These are phyloP conservation scores for Ananas comosus DNA, from an alignment of 176 grass and related monocot species.

Conservation along the genomic window DNA sequence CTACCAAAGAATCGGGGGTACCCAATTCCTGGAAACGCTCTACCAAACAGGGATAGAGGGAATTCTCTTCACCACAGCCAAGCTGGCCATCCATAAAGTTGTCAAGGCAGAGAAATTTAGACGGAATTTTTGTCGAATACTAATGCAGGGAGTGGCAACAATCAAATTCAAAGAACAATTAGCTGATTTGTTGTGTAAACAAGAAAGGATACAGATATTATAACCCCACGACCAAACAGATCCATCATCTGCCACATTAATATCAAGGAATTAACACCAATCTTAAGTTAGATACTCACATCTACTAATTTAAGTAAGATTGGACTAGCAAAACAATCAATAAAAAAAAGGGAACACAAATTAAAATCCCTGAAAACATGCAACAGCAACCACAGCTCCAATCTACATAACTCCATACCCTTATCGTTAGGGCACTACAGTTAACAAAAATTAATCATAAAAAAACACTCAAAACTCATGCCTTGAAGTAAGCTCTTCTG, in stretches of 20 bases:
- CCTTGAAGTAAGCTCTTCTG: not conserved
- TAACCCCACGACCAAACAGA: slow-evolving; percentile 99
- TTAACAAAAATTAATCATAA: not conserved
- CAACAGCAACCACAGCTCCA: too few relatives aligned
- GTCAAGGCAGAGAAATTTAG: slow-evolving; percentile 35
- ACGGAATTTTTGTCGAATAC: slow-evolving; percentile 3
- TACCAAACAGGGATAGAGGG: slow-evolving; percentile 58
- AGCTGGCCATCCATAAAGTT: slow-evolving; percentile 70
- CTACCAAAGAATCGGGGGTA: slow-evolving; percentile 38
- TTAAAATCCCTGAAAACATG: too few relatives aligned
- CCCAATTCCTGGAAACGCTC: slow-evolving; percentile 67
- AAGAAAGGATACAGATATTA: slow-evolving; percentile 85
- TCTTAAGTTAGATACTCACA: too few relatives aligned
- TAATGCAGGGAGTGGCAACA: not conserved
- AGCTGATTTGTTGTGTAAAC: slow-evolving; percentile 2
- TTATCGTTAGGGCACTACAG: not conserved
- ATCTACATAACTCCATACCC: too few relatives aligned
- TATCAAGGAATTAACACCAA: not conserved
- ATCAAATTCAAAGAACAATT: not conserved
- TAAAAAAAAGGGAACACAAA: not conserved
- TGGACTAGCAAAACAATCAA: not conserved
- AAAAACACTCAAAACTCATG: slow-evolving; percentile 1
- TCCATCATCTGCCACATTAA: slow-evolving; percentile 69
- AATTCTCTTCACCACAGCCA: slow-evolving; percentile 68
- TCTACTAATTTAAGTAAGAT: not conserved